phyloP scores from a whole-genome alignment of 345 rosid species.

The Geranium rotundifolium region DNA sequence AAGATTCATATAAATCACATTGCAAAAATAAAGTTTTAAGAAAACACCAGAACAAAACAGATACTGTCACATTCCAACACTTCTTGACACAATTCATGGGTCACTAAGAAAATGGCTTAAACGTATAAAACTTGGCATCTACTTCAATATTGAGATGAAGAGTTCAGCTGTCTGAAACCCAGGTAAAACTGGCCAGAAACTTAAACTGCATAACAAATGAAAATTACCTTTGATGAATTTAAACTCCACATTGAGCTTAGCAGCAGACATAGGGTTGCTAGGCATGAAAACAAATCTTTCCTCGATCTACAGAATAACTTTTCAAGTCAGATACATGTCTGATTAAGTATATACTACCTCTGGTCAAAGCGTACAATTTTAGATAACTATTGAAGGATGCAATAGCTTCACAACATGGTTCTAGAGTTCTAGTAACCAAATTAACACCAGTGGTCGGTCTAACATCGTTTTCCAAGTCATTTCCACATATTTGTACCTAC shows the following conservation, averaged over 20 bases:
- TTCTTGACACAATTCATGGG: not conserved
- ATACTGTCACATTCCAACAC: not conserved
- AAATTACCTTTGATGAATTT: slow-evolving; percentile 49
- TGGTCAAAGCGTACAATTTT: not conserved
- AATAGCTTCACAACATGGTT: not conserved
- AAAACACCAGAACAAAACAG: not conserved
- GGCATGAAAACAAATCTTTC: slow-evolving; percentile 58
- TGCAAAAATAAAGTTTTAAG: not conserved
- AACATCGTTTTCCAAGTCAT: not conserved
- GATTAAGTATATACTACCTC: not conserved
- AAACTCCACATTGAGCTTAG: slow-evolving; percentile 59
- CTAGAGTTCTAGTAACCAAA: not conserved
- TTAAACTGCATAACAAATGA: not conserved
- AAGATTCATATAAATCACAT: not conserved
- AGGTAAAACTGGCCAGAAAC: not conserved
- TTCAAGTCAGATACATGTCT: not conserved
- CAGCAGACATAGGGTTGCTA: slow-evolving; percentile 47
- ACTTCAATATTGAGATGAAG: not conserved
- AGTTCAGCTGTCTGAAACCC: not conserved
- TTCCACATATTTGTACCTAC: not conserved
- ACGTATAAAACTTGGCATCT: not conserved
- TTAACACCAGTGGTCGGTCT: not conserved
- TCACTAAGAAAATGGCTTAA: not conserved
- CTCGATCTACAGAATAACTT: slow-evolving; percentile 31
- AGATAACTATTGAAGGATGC: not conserved